A percentile compares a stretch with the other conserved stretches of the same genome.
Evolutionary conservation across 1,139 yeast genomes (phyloP).

Genomic region (Diutina siamensis): DNA sequence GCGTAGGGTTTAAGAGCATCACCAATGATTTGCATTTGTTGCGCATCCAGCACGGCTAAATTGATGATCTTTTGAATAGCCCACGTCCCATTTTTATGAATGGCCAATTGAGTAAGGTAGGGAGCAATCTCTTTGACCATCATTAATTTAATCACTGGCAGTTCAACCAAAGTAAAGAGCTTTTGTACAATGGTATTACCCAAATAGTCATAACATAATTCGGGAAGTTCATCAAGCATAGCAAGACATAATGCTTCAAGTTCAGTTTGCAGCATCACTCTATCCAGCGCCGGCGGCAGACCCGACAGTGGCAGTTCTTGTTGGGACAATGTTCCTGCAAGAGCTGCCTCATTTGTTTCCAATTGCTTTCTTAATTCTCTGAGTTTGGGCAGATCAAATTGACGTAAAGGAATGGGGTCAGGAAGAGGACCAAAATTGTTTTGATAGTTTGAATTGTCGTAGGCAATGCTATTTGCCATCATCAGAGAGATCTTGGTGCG

Average conservation of each 20-base stretch:
- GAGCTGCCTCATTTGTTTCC: conserved; percentile 28
- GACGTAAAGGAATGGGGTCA: conserved; percentile 49
- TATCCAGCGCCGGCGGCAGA: conserved; percentile 1
- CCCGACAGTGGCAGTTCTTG: not conserved
- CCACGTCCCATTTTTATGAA: conserved; percentile 98
- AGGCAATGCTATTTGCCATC: not conserved
- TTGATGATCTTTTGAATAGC: conserved; percentile 94
- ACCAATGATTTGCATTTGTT: conserved; percentile 63
- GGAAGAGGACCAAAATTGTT: conserved; percentile 61
- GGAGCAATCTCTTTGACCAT: conserved; percentile 76
- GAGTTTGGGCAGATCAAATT: conserved; percentile 80
- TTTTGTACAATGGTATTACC: conserved; percentile 96
- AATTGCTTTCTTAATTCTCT: conserved; percentile 45
- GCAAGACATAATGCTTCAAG: conserved; percentile 76
- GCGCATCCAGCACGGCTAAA: conserved; percentile 44
- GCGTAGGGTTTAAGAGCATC: conserved; percentile 70
- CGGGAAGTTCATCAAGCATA: conserved; percentile 85
- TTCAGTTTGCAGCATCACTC: conserved; percentile 31
- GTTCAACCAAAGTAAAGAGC: conserved; percentile 56
- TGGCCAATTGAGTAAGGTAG: conserved; percentile 80
- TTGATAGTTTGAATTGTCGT: conserved; percentile 14
- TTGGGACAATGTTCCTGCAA: conserved; percentile 6
- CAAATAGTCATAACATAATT: conserved; percentile 80
- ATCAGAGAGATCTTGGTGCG: not conserved
- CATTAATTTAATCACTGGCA: conserved; percentile 62